Conservation (phyloP, 257 asterid genomes). For the Penstemon eatonii region DNA sequence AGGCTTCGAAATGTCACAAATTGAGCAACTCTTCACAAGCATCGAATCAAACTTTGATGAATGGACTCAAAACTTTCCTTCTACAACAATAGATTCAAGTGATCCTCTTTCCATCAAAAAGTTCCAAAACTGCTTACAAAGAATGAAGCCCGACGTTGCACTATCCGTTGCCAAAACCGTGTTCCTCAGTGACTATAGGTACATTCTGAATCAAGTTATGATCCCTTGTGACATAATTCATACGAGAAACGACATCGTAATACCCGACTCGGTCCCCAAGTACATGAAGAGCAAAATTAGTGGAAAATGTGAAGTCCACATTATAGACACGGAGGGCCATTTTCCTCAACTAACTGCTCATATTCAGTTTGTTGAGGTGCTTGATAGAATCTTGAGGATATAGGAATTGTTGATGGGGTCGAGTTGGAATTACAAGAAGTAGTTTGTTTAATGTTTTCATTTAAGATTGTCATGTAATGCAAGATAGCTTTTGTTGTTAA, state of each 20-base stretch:
- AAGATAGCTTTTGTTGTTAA: too few species aligned
- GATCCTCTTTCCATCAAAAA: slow-evolving; percentile 51
- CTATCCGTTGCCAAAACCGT: slow-evolving; percentile 62
- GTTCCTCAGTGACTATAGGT: slow-evolving; percentile 55
- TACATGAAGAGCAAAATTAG: slow-evolving; percentile 55
- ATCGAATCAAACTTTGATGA: slow-evolving; percentile 55
- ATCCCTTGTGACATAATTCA: slow-evolving; percentile 61
- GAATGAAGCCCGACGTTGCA: slow-evolving; percentile 58
- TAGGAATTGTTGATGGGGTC: too few species aligned
- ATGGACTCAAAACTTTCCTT: slow-evolving; percentile 60
- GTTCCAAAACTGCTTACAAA: slow-evolving; percentile 44
- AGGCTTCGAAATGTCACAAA: slow-evolving; percentile 52
- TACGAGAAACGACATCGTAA: slow-evolving; percentile 50
- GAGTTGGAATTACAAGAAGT: too few species aligned
- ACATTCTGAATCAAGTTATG: slow-evolving; percentile 51
- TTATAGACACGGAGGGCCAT: slow-evolving; percentile 62
- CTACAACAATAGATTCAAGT: slow-evolving; percentile 45
- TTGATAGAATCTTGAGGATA: slow-evolving; percentile 38
- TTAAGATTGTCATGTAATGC: too few species aligned
- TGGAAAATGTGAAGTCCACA: slow-evolving; percentile 44
- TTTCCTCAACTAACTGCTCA: slow-evolving; percentile 81
- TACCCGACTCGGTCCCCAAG: slow-evolving; percentile 55
- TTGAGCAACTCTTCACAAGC: slow-evolving; percentile 53
- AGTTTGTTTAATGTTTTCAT: too few species aligned
- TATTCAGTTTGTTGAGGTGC: slow-evolving; percentile 48